Evolutionary conservation across 768 basidiomycete species (phyloP).

Genomic region (Hortiboletus flavorubellus): DNA sequence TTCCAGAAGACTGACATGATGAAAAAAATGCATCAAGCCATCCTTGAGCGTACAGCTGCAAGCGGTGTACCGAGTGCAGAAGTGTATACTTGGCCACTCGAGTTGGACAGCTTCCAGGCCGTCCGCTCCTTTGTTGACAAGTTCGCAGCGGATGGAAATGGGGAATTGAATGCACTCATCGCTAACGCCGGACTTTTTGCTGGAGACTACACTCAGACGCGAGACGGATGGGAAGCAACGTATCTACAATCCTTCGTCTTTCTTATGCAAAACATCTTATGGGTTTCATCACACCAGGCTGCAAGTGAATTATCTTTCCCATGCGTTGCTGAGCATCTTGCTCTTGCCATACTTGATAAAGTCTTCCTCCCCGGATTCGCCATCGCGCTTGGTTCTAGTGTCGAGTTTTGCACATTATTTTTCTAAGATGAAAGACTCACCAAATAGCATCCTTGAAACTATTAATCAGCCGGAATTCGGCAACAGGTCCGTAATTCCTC

Average conservation of each 20-base stretch:
- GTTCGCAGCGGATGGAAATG: conserved; percentile 23
- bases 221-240: conserved; percentile 49
- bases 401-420: conserved; percentile 31
- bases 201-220: conserved; percentile 25
- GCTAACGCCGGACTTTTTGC: conserved; percentile 29
- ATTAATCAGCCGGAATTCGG: conserved; percentile 21
- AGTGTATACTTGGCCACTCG: conserved; percentile 32
- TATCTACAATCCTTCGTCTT: conserved; percentile 18
- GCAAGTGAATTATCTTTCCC: conserved; percentile 36
- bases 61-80: conserved; percentile 3
- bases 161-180: conserved; percentile 29
- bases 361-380: conserved; percentile 18
- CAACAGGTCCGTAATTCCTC: conserved; percentile 12
- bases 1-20: not conserved
- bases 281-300: conserved; percentile 21
- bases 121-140: conserved; percentile 14
- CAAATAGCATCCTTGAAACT: conserved; percentile 22
- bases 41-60: conserved; percentile 14
- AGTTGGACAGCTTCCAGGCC: conserved; percentile 30
- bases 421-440: conserved; percentile 2
- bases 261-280: not conserved
- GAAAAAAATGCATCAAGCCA: conserved; percentile 8
- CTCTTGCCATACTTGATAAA: conserved; percentile 34
- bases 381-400: conserved; percentile 30
- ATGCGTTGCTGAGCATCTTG: conserved; percentile 31